Conservation (phyloP, 257 asterid species). For the Nyctanthes arbortristis region DNA sequence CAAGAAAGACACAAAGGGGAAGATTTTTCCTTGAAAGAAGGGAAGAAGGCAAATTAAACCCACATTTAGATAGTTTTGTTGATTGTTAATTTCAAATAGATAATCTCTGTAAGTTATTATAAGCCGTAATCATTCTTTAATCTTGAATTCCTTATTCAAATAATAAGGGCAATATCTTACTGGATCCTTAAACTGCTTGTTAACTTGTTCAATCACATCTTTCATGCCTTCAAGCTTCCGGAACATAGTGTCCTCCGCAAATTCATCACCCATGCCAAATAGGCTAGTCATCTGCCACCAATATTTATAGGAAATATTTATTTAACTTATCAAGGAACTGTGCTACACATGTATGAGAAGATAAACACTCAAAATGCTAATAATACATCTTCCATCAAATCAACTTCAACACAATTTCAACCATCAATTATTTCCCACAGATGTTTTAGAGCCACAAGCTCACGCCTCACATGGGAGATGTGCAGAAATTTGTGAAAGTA, state of each 20-base stretch:
- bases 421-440: background rate
- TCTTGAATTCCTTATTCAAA: conserved; percentile 6
- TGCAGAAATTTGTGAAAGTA: background rate
- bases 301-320: conserved; percentile 18
- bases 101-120: no score
- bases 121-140: background rate
- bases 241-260: conserved; percentile 80
- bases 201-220: conserved; percentile 88
- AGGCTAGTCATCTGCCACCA: conserved; percentile 77
- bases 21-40: background rate
- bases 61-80: no score
- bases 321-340: conserved; percentile 7
- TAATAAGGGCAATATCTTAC: conserved; percentile 43
- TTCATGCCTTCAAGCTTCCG: conserved; percentile 97
- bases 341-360: conserved; percentile 6
- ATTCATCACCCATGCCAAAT: conserved; percentile 75
- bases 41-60: no score
- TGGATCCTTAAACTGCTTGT: conserved; percentile 93
- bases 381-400: background rate
- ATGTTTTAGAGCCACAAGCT: background rate
- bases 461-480: background rate
- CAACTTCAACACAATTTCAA: conserved; percentile 1
- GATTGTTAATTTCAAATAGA: no score
- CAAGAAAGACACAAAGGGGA: background rate
- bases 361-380: background rate